These are phyloP conservation scores for Mrakia gelida DNA, from an alignment of 768 basidiomycete species.

Conservation along the genomic window DNA sequence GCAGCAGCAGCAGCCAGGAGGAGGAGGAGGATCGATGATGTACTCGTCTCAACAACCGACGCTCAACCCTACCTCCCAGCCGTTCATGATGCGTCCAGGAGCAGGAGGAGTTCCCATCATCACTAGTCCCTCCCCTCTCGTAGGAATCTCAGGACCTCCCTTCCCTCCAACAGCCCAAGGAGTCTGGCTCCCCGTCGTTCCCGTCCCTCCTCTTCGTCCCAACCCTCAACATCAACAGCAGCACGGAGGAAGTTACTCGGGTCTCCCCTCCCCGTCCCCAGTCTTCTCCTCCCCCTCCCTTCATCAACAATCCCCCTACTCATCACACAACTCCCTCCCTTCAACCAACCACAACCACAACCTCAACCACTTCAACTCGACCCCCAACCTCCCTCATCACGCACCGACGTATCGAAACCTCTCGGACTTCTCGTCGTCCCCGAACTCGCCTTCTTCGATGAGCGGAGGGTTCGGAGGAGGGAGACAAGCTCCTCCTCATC, in stretches of 20 bases:
- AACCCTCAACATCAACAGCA: neutral
- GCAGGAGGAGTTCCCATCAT: neutral
- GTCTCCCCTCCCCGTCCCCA: neutral
- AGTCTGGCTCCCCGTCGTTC: slow-evolving; percentile 23
- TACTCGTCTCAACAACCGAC: neutral
- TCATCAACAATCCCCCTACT: neutral
- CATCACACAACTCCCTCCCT: neutral
- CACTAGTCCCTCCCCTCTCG: neutral
- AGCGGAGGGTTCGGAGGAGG: neutral
- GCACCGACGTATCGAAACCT: neutral
- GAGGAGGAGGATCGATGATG: slow-evolving; percentile 1
- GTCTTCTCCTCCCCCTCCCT: neutral
- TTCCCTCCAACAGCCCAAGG: neutral
- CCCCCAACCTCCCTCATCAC: too few species aligned
- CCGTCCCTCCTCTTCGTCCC: neutral
- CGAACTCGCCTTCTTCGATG: neutral
- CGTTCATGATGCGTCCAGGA: slow-evolving; percentile 9
- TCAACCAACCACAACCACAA: neutral
- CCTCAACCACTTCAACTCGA: neutral
- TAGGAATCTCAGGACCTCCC: neutral
- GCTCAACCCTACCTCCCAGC: slow-evolving; percentile 18
- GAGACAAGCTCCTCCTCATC: neutral
- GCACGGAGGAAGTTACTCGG: slow-evolving; percentile 1
- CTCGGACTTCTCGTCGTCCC: neutral
- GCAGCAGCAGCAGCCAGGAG: neutral